Conservation (phyloP, 352 stramenopile species). For the Thalassiosira delicatula region DNA sequence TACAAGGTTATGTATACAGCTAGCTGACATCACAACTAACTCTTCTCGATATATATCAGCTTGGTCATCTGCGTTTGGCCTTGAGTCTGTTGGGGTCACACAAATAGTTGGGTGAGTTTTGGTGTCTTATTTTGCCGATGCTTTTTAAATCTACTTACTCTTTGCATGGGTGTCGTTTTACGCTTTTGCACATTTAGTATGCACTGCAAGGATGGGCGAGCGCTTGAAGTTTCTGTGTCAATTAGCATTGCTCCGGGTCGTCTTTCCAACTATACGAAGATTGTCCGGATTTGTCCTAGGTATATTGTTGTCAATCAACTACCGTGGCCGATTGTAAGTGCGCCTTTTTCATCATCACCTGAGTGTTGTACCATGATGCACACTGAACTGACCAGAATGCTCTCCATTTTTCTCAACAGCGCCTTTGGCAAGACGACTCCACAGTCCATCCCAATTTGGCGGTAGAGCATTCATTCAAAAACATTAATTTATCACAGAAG, state of each 20-base stretch:
- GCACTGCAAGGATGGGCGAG: constrained; percentile 81
- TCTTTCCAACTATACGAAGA: constrained; percentile 88
- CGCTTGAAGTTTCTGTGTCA: constrained; percentile 86
- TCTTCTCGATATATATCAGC: constrained; percentile 75
- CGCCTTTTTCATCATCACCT: too few species aligned
- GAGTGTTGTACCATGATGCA: neutral
- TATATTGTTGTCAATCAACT: constrained; percentile 88
- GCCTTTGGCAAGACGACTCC: constrained; percentile 84
- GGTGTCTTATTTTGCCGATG: neutral
- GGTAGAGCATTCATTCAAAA: constrained; percentile 54
- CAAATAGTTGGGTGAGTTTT: constrained; percentile 84
- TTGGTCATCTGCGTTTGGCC: constrained; percentile 87
- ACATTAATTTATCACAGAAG: constrained; percentile 57
- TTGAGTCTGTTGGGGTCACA: constrained; percentile 88
- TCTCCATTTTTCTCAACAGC: constrained; percentile 31
- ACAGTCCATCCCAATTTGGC: constrained; percentile 69
- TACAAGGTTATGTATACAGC: constrained; percentile 82
- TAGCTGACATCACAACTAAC: constrained; percentile 72
- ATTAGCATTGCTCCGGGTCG: constrained; percentile 86
- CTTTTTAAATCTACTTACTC: neutral
- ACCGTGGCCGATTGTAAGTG: constrained; percentile 70
- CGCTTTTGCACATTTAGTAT: constrained; percentile 57
- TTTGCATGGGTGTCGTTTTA: neutral
- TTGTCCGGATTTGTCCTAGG: constrained; percentile 87
- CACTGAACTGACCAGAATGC: constrained; percentile 10